Base-by-base conservation (phyloP, 345 rosid species). In the Kandelia obovata region DNA sequence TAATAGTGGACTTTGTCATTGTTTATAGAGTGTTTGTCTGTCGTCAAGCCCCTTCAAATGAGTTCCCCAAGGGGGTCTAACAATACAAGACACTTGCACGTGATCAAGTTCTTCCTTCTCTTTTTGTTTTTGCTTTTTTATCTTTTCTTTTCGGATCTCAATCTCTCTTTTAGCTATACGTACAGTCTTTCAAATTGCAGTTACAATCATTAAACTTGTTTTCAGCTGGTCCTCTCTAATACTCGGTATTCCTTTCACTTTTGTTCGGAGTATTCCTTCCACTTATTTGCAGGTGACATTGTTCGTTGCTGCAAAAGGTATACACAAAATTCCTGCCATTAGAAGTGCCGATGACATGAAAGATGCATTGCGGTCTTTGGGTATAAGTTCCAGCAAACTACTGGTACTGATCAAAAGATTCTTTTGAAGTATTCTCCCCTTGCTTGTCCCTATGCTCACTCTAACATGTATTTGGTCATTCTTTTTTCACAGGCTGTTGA, bases 401-500 rank as follows among this genome's bases (percentile, higher is more conserved):
- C 51, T 53, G 78, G 83, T 66, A 31, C 28, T 28, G 56, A 23
- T 73, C 17, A 32, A 5, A 57, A 39, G 25, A 28, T 4, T 28
- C 27, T 1, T 55, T 0, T 55, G 11, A 6, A 23, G 19, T 13
- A 13, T 5, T 57, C 15, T 61, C 20, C 17, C 5, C 53, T 46
- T 47, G 30, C 28, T 56, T 56, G 30, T 3, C 16, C 16, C 15
- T 10, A 25, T 10, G 59, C 30, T 53, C 7, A 31, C 19, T 19
- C 27, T 43, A 15, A 27, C 47, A 35, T 8, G 46, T n/a, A 26
- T 37, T 4, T 49, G 7, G 0, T 52, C 52, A 9, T 56, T 32
- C n/a, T 26, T 25, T 5, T 34, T 7, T 7, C 37, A 34, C 49
- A 80, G 80, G 80, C 51, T 67, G 69, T 79, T 16, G 83, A 80